phyloP scores from a whole-genome alignment of 2,329 filamentous ascomycete species.

The Drechslera avenae region DNA sequence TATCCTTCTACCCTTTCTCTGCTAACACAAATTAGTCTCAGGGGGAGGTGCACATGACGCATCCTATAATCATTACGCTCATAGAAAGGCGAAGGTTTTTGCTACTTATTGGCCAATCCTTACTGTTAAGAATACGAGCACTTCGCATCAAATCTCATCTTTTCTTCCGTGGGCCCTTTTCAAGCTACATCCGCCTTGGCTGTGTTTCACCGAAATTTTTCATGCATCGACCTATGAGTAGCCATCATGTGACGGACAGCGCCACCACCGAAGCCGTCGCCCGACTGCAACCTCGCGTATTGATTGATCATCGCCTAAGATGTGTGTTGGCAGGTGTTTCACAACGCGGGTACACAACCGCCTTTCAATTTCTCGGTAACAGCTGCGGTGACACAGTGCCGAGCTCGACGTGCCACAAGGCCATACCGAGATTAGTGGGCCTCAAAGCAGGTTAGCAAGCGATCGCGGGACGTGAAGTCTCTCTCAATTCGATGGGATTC shows the following conservation, averaged over 20 bases:
- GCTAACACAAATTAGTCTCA: no score
- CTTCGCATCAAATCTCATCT: not conserved
- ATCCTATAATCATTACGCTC: not conserved
- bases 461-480: not conserved
- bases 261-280: constrained; percentile 5
- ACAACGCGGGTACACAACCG: constrained; percentile 16
- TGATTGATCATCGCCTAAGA: constrained; percentile 3
- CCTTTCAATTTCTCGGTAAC: constrained; percentile 23
- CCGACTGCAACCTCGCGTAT: constrained; percentile 1
- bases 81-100: not conserved
- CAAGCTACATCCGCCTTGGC: not conserved
- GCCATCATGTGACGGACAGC: constrained; percentile 15
- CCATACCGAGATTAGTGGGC: constrained; percentile 7
- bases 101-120: no score
- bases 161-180: not conserved
- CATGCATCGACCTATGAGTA: constrained; percentile 6
- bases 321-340: constrained; percentile 35
- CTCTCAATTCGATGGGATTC: not conserved
- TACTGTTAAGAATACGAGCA: not conserved
- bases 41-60: no score
- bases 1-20: no score
- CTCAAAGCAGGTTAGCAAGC: constrained; percentile 1
- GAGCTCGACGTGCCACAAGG: constrained; percentile 24
- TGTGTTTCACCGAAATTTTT: not conserved
- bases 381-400: constrained; percentile 25